A percentile compares a stretch with the other conserved stretches of the same genome.
These are phyloP conservation scores for Orbilia oligospora DNA, from an alignment of 2,329 filamentous ascomycete genomes.

Conservation along the genomic window DNA sequence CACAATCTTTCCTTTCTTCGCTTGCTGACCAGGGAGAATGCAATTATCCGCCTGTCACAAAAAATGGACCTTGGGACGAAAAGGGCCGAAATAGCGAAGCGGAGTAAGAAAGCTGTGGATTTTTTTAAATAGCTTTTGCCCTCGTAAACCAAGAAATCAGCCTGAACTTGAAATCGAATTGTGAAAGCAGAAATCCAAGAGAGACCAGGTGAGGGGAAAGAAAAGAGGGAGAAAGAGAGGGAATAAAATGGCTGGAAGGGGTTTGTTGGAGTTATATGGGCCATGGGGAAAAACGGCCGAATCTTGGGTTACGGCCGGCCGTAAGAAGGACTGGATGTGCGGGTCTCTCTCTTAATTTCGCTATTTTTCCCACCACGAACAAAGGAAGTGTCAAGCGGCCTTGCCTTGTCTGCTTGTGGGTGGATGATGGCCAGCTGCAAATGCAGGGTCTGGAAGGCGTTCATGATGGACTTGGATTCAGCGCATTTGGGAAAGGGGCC, in stretches of 20 bases:
- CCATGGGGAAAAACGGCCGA: constrained; percentile 19
- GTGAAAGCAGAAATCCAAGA: constrained; percentile 19
- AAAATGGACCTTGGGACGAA: constrained; percentile 19
- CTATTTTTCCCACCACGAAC: constrained; percentile 17
- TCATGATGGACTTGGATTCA: constrained; percentile 40
- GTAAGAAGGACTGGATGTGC: constrained; percentile 10
- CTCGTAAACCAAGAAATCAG: constrained; percentile 31
- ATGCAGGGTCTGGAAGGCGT: constrained; percentile 32
- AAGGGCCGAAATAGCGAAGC: constrained; percentile 35
- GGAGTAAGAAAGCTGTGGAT: constrained; percentile 24
- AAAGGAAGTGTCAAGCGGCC: constrained; percentile 43
- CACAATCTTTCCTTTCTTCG: constrained; percentile 2
- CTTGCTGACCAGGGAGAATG: constrained; percentile 23
- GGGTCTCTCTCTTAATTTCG: constrained; percentile 11
- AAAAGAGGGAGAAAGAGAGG: constrained; percentile 24
- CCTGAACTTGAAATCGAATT: constrained; percentile 38
- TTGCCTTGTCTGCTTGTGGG: constrained; percentile 4
- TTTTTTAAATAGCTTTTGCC: neutral
- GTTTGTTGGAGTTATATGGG: constrained; percentile 47
- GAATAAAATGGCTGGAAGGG: constrained; percentile 39
- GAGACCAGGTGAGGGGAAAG: constrained; percentile 27
- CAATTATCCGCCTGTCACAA: constrained; percentile 51
- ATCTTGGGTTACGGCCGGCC: constrained; percentile 24
- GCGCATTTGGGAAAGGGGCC: constrained; percentile 46
- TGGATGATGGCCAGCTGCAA: constrained; percentile 37